A percentile compares a stretch with the other conserved stretches of the same genome.
phyloP scores from a whole-genome alignment of 1,284 basidiomycete genomes.

The Cryptococcus floricola region DNA sequence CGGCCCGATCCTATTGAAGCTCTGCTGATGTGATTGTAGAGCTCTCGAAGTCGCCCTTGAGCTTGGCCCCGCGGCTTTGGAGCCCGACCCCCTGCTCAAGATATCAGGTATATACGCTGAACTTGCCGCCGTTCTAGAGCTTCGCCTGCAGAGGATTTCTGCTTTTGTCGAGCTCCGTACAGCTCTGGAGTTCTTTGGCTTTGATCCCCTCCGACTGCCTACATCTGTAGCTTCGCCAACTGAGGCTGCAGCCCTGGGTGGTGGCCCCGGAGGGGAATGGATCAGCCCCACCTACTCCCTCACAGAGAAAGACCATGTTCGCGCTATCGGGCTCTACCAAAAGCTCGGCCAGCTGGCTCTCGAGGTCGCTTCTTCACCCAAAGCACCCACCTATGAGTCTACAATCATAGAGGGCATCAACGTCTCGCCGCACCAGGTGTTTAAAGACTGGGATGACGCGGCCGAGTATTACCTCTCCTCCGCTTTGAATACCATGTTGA shows the following conservation, averaged over 20 bases:
- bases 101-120: slow-evolving; percentile 47
- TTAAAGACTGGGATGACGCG: slow-evolving; percentile 28
- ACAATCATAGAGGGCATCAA: neutral
- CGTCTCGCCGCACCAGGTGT: neutral
- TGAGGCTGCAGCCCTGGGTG: neutral
- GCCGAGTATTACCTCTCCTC: slow-evolving; percentile 36
- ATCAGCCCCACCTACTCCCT: slow-evolving; percentile 10
- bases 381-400: slow-evolving; percentile 10
- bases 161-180: slow-evolving; percentile 35
- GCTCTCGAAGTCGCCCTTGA: slow-evolving; percentile 10
- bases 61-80: slow-evolving; percentile 19
- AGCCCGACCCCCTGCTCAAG: slow-evolving; percentile 43
- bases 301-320: slow-evolving; percentile 30
- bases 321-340: slow-evolving; percentile 42
- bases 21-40: neutral
- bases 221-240: neutral
- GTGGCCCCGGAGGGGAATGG: slow-evolving; percentile 7
- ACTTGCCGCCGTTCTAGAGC: slow-evolving; percentile 39
- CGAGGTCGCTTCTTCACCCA: slow-evolving; percentile 14
- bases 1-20: neutral
- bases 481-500: slow-evolving; percentile 40
- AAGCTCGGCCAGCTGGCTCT: slow-evolving; percentile 36
- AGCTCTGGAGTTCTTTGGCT: slow-evolving; percentile 34
- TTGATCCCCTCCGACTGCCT: slow-evolving; percentile 18
- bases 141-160: slow-evolving; percentile 27